Percentiles rank a stretch among this genome's conserved stretches.
Conservation (phyloP, 495 filamentous ascomycete genomes). For the Podospora anserina region DNA sequence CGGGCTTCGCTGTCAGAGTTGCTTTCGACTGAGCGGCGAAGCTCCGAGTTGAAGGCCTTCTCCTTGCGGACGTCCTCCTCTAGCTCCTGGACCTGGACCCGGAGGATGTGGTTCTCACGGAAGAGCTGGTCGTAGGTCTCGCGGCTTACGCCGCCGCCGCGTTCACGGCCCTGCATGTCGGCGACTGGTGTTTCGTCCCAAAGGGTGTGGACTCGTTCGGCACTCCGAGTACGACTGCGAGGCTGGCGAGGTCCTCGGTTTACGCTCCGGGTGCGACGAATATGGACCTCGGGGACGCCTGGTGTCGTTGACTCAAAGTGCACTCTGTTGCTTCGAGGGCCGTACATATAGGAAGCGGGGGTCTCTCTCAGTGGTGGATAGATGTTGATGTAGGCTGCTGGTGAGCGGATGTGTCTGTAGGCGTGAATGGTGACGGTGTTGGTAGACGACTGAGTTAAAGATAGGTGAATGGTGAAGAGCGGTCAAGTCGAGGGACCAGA, state of each 20-base stretch:
- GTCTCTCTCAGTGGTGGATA: background rate
- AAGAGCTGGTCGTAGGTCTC: constrained; percentile 18
- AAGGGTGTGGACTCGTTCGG: constrained; percentile 22
- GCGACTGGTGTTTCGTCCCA: constrained; percentile 21
- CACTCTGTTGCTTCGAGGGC: background rate
- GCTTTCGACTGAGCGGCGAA: constrained; percentile 25
- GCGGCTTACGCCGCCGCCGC: constrained; percentile 11
- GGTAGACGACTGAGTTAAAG: background rate
- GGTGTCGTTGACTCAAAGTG: constrained; percentile 1
- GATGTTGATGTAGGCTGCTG: background rate
- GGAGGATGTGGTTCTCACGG: constrained; percentile 28
- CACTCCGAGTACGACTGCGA: constrained; percentile 20
- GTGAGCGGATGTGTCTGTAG: constrained; percentile 1
- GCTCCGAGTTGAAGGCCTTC: constrained; percentile 23
- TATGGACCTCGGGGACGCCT: background rate
- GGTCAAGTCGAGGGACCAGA: background rate
- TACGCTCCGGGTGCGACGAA: constrained; percentile 8
- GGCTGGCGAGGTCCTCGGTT: background rate
- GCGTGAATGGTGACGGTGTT: constrained; percentile 1
- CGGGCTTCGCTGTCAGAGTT: constrained; percentile 23
- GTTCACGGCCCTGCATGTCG: constrained; percentile 26
- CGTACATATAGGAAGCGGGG: constrained; percentile 5
- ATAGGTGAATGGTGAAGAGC: background rate
- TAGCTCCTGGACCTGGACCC: constrained; percentile 22
- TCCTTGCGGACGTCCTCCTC: constrained; percentile 15